Conservation (phyloP, 768 basidiomycete species). For the Daedalea quercina region DNA sequence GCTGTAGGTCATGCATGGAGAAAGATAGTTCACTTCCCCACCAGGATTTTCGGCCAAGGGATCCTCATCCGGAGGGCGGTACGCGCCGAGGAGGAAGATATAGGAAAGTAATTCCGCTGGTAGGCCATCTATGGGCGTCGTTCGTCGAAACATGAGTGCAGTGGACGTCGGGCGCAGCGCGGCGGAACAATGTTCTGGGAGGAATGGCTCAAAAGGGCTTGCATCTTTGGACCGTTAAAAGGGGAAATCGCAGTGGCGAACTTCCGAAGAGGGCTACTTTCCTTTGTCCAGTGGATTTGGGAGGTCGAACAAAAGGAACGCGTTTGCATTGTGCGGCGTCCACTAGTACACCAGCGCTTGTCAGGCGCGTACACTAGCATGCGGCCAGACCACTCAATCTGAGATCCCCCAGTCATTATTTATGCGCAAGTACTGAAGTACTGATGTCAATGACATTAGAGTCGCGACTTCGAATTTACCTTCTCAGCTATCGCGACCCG, state of each 20-base stretch:
- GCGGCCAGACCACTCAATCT: too few relatives aligned
- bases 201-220: neutral
- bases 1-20: constrained; percentile 9
- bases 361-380: too few relatives aligned
- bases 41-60: constrained; percentile 7
- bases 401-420: too few relatives aligned
- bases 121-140: constrained; percentile 24
- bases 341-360: too few relatives aligned
- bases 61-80: constrained; percentile 21
- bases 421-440: too few relatives aligned
- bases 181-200: neutral
- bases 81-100: constrained; percentile 45
- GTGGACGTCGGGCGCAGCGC: neutral
- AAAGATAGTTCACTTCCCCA: neutral
- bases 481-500: too few relatives aligned
- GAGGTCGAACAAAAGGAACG: neutral
- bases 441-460: too few relatives aligned
- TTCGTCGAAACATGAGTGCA: neutral
- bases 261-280: neutral
- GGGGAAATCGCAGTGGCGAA: neutral
- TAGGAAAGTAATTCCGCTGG: constrained; percentile 53
- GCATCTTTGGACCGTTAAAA: neutral
- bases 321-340: too few relatives aligned
- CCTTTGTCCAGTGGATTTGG: neutral
- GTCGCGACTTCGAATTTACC: too few relatives aligned